phyloP scores from a whole-genome alignment of 331 rosid species.

The Ulmus americana region DNA sequence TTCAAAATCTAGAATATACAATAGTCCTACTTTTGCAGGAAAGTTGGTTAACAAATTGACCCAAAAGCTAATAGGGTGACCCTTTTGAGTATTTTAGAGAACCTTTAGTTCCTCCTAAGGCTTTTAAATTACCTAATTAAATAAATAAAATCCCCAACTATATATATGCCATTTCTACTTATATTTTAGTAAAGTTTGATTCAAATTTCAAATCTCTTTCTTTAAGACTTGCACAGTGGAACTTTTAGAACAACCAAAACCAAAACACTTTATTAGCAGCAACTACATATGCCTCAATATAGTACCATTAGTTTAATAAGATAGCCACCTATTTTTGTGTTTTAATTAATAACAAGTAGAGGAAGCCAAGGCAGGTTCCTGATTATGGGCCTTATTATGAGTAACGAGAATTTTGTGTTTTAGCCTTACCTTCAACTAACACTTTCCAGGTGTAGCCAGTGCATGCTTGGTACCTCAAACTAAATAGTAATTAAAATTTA shows the following conservation, averaged over 20 bases:
- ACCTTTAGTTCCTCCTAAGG: too few species aligned
- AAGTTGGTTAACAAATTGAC: constrained; percentile 7
- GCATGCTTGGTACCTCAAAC: constrained; percentile 10
- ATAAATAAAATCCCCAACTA: not conserved
- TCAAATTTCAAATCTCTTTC: constrained; percentile 15
- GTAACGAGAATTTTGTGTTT: constrained; percentile 13
- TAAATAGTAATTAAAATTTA: too few species aligned
- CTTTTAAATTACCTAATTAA: too few species aligned
- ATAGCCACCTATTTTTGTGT: constrained; percentile 17
- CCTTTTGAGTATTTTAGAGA: constrained; percentile 13
- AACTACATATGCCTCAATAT: not conserved
- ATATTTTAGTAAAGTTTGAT: not conserved
- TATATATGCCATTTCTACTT: constrained; percentile 2
- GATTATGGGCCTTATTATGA: constrained; percentile 37
- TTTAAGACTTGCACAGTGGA: not conserved
- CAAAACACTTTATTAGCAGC: not conserved
- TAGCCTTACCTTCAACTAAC: constrained; percentile 8
- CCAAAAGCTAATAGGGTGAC: constrained; percentile 14
- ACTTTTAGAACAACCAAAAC: not conserved
- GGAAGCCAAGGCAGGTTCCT: constrained; percentile 20
- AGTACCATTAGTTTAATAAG: not conserved
- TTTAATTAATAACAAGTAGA: constrained; percentile 15
- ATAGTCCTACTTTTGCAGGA: not conserved
- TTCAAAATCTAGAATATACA: not conserved
- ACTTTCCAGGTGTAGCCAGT: constrained; percentile 36